Percentiles rank a stretch among this genome's conserved stretches.
phyloP scores from a whole-genome alignment of 1,284 basidiomycete species.

The Somion occarium region DNA sequence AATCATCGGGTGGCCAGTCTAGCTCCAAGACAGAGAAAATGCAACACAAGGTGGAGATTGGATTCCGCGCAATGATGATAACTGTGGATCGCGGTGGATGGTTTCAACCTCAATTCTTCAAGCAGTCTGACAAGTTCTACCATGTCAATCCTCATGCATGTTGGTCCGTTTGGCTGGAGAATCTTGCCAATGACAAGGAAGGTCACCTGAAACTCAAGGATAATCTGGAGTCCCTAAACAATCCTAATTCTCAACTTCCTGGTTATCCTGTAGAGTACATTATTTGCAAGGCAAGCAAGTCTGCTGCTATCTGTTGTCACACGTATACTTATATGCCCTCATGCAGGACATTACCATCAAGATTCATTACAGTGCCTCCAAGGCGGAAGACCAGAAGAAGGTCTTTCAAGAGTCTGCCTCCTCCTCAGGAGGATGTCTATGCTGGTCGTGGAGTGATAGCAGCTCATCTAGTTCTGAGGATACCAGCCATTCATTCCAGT shows the following conservation, averaged over 20 bases:
- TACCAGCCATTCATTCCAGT: slow-evolving; percentile 3
- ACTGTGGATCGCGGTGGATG: slow-evolving; percentile 7
- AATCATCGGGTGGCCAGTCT: too few species aligned
- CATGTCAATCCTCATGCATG: too few species aligned
- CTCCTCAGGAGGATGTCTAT: slow-evolving; percentile 1
- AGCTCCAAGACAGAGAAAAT: too few species aligned
- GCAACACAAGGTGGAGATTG: background rate
- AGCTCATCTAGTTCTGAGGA: background rate
- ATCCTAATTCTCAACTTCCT: background rate
- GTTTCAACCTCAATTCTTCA: slow-evolving; percentile 7
- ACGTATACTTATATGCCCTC: background rate
- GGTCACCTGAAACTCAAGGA: background rate
- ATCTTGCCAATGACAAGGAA: background rate
- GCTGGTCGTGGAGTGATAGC: slow-evolving; percentile 1
- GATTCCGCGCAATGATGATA: slow-evolving; percentile 4
- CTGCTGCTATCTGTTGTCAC: too few species aligned
- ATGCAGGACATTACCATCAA: slow-evolving; percentile 7
- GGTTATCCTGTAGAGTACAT: slow-evolving; percentile 1
- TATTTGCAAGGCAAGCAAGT: slow-evolving; percentile 3
- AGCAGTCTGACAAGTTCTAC: slow-evolving; percentile 3
- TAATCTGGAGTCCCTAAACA: background rate
- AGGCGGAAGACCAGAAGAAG: background rate
- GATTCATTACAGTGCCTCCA: background rate
- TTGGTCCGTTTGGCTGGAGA: background rate
- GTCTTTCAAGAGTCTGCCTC: background rate